Conservation (phyloP, 768 basidiomycete species). For the Russula olivacea region DNA sequence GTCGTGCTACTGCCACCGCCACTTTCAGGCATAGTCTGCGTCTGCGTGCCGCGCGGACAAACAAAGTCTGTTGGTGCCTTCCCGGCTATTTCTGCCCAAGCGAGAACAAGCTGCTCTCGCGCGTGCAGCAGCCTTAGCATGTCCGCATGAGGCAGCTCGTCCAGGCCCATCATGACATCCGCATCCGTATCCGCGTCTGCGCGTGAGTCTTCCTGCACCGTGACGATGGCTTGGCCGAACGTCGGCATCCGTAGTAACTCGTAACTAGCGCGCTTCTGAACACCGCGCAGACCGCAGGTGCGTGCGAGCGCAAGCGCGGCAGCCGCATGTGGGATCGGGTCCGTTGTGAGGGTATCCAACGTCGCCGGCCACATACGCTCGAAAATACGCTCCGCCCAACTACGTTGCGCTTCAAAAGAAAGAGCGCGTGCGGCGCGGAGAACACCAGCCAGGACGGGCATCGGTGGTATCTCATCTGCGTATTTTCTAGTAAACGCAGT, state of each 20-base stretch:
- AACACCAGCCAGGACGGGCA: constrained; percentile 31
- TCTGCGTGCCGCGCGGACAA: constrained; percentile 15
- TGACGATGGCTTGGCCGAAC: constrained; percentile 28
- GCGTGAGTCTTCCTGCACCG: neutral
- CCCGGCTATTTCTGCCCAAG: constrained; percentile 26
- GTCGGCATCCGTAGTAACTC: constrained; percentile 34
- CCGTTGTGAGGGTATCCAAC: constrained; percentile 25
- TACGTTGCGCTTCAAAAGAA: constrained; percentile 30
- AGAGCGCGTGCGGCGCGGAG: constrained; percentile 36
- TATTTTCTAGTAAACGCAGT: constrained; percentile 25
- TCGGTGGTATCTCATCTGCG: constrained; percentile 28
- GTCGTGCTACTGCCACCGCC: neutral
- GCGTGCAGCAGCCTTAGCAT: constrained; percentile 27
- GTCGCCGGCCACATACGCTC: constrained; percentile 32
- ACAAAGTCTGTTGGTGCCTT: constrained; percentile 24
- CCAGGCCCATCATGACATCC: neutral
- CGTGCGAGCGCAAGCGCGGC: constrained; percentile 34
- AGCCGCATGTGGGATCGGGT: constrained; percentile 28
- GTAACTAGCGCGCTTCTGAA: constrained; percentile 38
- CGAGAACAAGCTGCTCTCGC: constrained; percentile 26
- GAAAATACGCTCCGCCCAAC: constrained; percentile 31
- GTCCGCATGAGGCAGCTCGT: constrained; percentile 20
- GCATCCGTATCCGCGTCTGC: no score
- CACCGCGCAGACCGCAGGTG: constrained; percentile 26
- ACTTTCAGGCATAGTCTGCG: neutral